Conservation (phyloP, 352 stramenopile species). For the Phytophthora ramorum region DNA sequence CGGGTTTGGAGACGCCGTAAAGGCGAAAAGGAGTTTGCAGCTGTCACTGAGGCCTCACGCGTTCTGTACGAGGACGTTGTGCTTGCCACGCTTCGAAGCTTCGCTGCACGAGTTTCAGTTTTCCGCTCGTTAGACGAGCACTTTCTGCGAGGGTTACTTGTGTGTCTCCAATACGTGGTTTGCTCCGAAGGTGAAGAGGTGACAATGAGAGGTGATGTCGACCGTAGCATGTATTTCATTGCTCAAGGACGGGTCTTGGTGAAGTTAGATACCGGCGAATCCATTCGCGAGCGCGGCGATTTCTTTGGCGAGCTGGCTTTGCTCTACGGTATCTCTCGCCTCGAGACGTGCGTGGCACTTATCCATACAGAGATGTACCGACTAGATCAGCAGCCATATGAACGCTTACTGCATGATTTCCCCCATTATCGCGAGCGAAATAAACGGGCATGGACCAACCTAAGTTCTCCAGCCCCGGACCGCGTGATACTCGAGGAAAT, state of each 20-base stretch:
- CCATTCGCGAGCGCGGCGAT: slow-evolving; percentile 62
- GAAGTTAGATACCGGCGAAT: slow-evolving; percentile 58
- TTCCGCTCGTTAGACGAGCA: slow-evolving; percentile 68
- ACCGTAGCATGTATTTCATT: slow-evolving; percentile 88
- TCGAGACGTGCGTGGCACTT: slow-evolving; percentile 73
- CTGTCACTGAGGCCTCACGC: slow-evolving; percentile 54
- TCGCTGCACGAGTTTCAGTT: slow-evolving; percentile 56
- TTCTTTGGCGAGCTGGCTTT: slow-evolving; percentile 71
- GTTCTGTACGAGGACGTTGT: slow-evolving; percentile 69
- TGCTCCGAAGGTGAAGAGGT: slow-evolving; percentile 78
- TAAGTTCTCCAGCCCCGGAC: slow-evolving; percentile 20
- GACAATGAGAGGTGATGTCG: slow-evolving; percentile 73
- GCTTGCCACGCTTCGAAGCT: slow-evolving; percentile 51
- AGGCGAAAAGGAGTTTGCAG: slow-evolving; percentile 63
- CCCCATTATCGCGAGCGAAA: slow-evolving; percentile 62
- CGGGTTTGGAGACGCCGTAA: slow-evolving; percentile 61
- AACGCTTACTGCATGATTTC: slow-evolving; percentile 70
- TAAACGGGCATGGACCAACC: slow-evolving; percentile 62
- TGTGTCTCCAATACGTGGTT: slow-evolving; percentile 72
- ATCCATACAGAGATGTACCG: slow-evolving; percentile 71
- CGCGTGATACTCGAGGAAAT: slow-evolving; percentile 21
- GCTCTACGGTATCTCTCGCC: slow-evolving; percentile 65
- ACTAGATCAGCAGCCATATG: slow-evolving; percentile 66
- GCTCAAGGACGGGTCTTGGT: slow-evolving; percentile 66
- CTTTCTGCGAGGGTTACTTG: slow-evolving; percentile 70